Evolutionary conservation across 441 rosid genomes (phyloP).

Genomic region (Euphorbia celastroides): DNA sequence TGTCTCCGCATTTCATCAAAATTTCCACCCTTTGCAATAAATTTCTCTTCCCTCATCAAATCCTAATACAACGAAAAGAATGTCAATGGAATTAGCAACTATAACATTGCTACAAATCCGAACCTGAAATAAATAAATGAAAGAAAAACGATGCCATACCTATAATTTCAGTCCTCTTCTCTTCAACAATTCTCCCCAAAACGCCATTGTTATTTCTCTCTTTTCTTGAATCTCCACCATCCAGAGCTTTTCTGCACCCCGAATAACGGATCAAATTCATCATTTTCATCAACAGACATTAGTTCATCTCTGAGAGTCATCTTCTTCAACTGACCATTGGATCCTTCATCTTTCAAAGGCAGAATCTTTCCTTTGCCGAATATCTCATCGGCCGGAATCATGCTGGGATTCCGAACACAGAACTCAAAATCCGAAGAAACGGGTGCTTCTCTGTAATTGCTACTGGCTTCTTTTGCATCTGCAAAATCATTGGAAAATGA

Average conservation of each 20-base stretch:
- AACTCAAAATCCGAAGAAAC: conserved; percentile 88
- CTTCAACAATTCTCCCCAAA: conserved; percentile 34
- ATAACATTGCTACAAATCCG: no score
- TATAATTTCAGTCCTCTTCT: conserved; percentile 14
- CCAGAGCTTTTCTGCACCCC: conserved; percentile 37
- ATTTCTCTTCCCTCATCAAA: no score
- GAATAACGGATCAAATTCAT: conserved; percentile 19
- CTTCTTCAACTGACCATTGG: conserved; percentile 33
- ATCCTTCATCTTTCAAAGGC: conserved; percentile 51
- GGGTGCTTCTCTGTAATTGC: conserved; percentile 76
- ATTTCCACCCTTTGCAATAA: no score
- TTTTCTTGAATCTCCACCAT: conserved; percentile 68
- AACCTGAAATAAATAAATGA: no score
- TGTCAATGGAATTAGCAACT: no score
- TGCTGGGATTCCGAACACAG: conserved; percentile 41
- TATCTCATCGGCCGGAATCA: conserved; percentile 80
- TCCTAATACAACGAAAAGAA: no score
- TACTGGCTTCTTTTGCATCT: conserved; percentile 43
- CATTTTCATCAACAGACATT: conserved; percentile 21
- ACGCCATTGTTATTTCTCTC: conserved; percentile 19
- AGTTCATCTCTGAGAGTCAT: conserved; percentile 57
- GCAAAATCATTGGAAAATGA: conserved; percentile 90
- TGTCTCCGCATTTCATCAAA: no score
- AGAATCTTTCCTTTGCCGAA: conserved; percentile 71
- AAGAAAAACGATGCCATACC: not conserved